These are phyloP conservation scores for Trifolium dubium DNA, from an alignment of 306 rosid species.

Conservation along the genomic window DNA sequence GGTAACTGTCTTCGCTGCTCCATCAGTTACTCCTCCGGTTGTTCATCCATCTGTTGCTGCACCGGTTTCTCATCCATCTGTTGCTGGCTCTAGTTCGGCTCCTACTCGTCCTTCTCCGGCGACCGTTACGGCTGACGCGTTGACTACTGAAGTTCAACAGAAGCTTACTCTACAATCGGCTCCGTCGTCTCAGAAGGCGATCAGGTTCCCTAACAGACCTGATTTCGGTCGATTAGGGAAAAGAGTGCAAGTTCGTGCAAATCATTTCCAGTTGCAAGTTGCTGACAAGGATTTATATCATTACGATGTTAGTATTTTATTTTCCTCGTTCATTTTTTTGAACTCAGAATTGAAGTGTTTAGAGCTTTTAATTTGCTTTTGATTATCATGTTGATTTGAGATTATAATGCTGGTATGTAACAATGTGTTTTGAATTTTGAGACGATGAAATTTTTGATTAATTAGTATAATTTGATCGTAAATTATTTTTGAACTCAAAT, in stretches of 20 bases:
- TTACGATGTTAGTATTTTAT: slow-evolving; percentile 55
- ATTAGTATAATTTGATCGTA: too few relatives aligned
- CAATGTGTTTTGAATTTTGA: not conserved
- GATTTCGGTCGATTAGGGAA: slow-evolving; percentile 47
- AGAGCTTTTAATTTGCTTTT: too few relatives aligned
- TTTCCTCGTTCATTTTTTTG: too few relatives aligned
- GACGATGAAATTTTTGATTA: not conserved
- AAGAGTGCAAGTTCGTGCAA: slow-evolving; percentile 49
- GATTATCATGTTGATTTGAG: not conserved
- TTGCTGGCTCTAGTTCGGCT: slow-evolving; percentile 13
- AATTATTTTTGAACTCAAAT: not conserved
- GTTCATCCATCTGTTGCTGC: not conserved
- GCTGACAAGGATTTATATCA: slow-evolving; percentile 51
- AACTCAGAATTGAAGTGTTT: too few relatives aligned
- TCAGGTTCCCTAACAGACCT: slow-evolving; percentile 49
- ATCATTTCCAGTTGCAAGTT: slow-evolving; percentile 59
- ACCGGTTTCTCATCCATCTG: not conserved
- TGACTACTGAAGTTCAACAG: slow-evolving; percentile 21
- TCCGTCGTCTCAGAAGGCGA: slow-evolving; percentile 50
- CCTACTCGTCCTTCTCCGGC: not conserved
- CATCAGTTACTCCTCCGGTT: not conserved
- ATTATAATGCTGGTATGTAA: not conserved
- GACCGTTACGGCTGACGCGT: not conserved
- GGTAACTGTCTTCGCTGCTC: not conserved
- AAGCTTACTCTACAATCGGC: slow-evolving; percentile 36